phyloP scores from a whole-genome alignment of 1,284 basidiomycete genomes.

The Phlebopus sp. region DNA sequence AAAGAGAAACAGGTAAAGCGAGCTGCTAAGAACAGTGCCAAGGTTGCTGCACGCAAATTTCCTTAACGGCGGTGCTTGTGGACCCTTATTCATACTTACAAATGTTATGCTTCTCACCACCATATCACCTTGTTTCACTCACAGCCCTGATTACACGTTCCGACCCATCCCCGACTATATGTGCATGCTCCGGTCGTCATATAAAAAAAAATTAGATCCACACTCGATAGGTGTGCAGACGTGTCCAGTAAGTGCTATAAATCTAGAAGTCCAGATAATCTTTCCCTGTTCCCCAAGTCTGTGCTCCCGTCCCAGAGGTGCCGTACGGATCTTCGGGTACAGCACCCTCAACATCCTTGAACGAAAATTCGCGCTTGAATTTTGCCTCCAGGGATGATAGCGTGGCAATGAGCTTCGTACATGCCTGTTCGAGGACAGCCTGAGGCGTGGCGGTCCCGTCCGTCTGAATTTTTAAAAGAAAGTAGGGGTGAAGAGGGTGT shows the following conservation, averaged over 20 bases:
- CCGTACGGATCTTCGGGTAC: slow-evolving; percentile 62
- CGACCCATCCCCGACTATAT: no score
- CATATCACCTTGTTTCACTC: no score
- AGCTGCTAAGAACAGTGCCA: slow-evolving; percentile 30
- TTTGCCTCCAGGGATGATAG: slow-evolving; percentile 66
- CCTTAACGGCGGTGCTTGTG: slow-evolving; percentile 10
- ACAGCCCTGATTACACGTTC: no score
- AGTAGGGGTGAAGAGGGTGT: slow-evolving; percentile 92
- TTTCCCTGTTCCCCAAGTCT: slow-evolving; percentile 45
- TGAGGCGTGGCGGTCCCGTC: slow-evolving; percentile 86
- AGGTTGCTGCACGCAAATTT: slow-evolving; percentile 24
- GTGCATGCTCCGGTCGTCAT: no score
- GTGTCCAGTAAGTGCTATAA: not conserved
- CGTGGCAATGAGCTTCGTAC: slow-evolving; percentile 78
- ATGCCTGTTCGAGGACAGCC: slow-evolving; percentile 82
- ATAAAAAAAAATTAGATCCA: no score
- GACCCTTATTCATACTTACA: no score
- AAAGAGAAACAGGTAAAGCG: slow-evolving; percentile 48
- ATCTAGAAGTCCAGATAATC: slow-evolving; percentile 69
- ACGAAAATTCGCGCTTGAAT: slow-evolving; percentile 76
- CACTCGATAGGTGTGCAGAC: no score
- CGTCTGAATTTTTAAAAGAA: slow-evolving; percentile 93
- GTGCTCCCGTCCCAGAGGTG: slow-evolving; percentile 34
- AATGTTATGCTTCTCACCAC: no score
- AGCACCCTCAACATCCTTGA: slow-evolving; percentile 60